Conservation (phyloP, 1,284 basidiomycete species). For the Rhizoctonia solani region DNA sequence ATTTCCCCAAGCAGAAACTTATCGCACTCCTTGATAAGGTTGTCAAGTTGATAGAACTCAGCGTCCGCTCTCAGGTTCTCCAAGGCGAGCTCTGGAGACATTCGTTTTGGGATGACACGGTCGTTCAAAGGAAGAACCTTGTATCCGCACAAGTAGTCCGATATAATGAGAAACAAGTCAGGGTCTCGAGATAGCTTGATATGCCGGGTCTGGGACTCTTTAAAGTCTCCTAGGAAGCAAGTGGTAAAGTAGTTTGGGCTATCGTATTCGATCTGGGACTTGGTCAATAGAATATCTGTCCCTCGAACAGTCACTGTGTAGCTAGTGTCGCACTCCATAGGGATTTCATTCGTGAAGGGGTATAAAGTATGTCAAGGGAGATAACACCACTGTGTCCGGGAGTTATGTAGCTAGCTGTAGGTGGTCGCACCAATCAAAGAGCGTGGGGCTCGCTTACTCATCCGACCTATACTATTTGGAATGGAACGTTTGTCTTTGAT, state of each 20-base stretch:
- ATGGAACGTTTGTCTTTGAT: too few species aligned
- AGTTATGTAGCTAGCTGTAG: neutral
- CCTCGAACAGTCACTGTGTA: conserved; percentile 3
- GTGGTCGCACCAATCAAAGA: too few species aligned
- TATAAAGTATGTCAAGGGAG: neutral
- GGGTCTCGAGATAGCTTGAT: neutral
- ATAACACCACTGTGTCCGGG: neutral
- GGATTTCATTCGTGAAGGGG: too few species aligned
- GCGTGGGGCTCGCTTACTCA: too few species aligned
- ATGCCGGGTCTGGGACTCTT: neutral
- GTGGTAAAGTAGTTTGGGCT: conserved; percentile 1
- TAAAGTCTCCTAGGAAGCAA: conserved; percentile 4
- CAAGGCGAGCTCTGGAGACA: neutral
- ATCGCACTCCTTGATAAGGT: neutral
- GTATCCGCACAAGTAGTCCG: neutral
- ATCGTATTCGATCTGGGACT: conserved; percentile 13
- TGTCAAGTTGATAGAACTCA: neutral
- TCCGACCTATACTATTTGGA: too few species aligned
- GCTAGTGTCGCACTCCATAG: neutral
- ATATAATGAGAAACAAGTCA: neutral
- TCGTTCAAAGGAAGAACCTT: neutral
- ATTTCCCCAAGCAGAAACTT: neutral
- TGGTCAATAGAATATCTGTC: neutral
- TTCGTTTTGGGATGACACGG: neutral
- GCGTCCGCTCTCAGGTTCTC: neutral